These are phyloP conservation scores for Carex arenaria DNA, from an alignment of 202 grass and related monocot genomes.

Conservation along the genomic window DNA sequence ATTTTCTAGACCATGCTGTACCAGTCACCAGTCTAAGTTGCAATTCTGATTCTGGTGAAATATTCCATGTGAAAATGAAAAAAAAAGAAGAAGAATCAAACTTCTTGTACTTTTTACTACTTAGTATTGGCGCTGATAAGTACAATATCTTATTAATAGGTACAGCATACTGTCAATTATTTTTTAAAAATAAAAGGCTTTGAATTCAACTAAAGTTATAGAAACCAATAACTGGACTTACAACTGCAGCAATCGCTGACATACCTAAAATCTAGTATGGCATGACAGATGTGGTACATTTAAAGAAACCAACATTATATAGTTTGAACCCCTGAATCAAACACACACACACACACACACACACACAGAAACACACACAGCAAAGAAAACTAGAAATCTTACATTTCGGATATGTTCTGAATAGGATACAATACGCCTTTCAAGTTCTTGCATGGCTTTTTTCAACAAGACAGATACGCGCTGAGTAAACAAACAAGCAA, in stretches of 20 bases:
- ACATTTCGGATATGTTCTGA: slow-evolving; percentile 95
- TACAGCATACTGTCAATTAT: neutral
- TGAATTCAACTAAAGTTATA: neutral
- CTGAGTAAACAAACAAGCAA: slow-evolving; percentile 35
- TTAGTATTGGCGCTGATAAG: neutral
- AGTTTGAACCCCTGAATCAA: neutral
- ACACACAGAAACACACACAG: neutral
- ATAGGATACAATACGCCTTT: slow-evolving; percentile 78
- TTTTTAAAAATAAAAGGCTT: neutral
- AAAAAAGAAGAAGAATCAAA: neutral
- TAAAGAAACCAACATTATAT: neutral
- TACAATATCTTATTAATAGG: neutral
- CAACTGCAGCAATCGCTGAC: neutral
- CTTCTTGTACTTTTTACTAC: too few relatives aligned
- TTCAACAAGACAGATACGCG: slow-evolving; percentile 67
- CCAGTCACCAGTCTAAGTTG: neutral
- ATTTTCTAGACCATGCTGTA: neutral
- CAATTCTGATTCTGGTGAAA: neutral
- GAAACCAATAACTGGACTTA: neutral
- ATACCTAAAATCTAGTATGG: neutral
- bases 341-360: neutral
- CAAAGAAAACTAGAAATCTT: slow-evolving; percentile 26
- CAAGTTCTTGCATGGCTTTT: slow-evolving; percentile 82
- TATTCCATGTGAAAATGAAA: neutral
- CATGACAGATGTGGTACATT: neutral